Base-by-base conservation (phyloP, 176 grass and related monocot species). In the Zea mays region DNA sequence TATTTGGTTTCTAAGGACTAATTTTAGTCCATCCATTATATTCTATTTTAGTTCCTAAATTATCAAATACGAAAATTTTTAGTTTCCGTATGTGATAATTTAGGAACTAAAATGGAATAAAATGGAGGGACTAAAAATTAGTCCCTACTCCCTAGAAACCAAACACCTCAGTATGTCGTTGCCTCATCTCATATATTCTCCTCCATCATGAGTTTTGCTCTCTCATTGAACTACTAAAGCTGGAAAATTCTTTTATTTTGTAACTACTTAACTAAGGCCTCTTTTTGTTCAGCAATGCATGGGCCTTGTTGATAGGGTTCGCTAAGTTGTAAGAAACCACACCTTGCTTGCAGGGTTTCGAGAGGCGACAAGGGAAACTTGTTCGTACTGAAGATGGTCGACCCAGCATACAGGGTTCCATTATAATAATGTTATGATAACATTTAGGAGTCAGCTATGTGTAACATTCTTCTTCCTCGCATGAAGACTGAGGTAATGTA, bases 341-440 rank as follows among this genome's bases (percentile, higher is more conserved):
- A 27, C 34, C 63, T 87, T 56, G 47, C 51, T 68, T 77, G 14
- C 86, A 98, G 91, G 82, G 48, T 94, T 85, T 97, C 95, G 42
- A 94, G 91, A 82, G 95, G 95, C 1, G 87, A 98, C 54, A 94
- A 94, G 73, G 95, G 95, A 58, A 94, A 98, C 64, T 82, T 92
- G 55, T 98, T 94, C n/a, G 52, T 98, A 74, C 75, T 94, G 69
- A 98, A 90, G 78, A 98, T 98, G 91, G 77, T 85, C 8, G 95
- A 98, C 72, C 95, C 79, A 77, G 80, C 89, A 38, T 98, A 98
- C 83, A 92, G 77, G 82, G 86, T 97, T 66, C 91, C 94, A 3
- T 76, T 92, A 85, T 80, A 85, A 86, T 76, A 64, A 39, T 76
- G 20, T 10, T 69, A 46, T 46, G 46, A 42, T 69, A 62, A 62